Base-by-base conservation (phyloP, 2,329 filamentous ascomycete species). In the Whalleya microplaca region DNA sequence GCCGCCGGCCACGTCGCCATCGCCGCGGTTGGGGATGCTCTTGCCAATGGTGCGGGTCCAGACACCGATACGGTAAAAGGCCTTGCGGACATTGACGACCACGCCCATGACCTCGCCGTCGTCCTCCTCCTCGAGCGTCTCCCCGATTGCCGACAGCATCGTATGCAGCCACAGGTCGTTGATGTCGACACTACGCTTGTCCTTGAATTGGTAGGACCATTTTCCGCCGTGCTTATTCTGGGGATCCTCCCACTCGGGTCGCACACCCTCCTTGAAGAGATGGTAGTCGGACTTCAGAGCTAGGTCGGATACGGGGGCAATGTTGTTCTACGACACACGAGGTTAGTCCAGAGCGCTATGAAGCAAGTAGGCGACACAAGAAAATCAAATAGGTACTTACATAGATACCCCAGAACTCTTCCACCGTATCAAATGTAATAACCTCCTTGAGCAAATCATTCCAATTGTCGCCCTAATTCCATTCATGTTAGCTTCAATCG, bases 151-250 rank as follows among this genome's bases (percentile, higher is more conserved):
- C 29, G 90, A 87, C 68, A 99, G 89, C 88, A 99, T 96, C 62
- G 96, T 91, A 75, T 98, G 91, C 58, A 99, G 87, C 95, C 95
- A 99, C 53, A 96, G 84, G 56, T 94, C 90, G 73, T 99, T 94
- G 75, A 97, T 96, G 68, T 94, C 91, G 73, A 96, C 85, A 66
- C 82, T 86, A 71, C 90, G 89, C 85, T 96, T 97, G 69, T 97
- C 92, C 82, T 96, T 96, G 87, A 96, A 97, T 71, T 91, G 89
- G 80, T 96, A 98, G 21, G 94, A 93, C 95, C 95, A 99, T 79
- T 97, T 97, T 78, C 95, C 95, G 68, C 95, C 95, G 75, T 98
- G 92, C 85, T 98, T 99, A 83, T 99, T 99, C 81, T 98, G 92
- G 21, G 86, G 83, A 74, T 99, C 95, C 78, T 99, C 95, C 95